Conservation (phyloP, 2,329 filamentous ascomycete genomes). For the Bipolaris victoriae region DNA sequence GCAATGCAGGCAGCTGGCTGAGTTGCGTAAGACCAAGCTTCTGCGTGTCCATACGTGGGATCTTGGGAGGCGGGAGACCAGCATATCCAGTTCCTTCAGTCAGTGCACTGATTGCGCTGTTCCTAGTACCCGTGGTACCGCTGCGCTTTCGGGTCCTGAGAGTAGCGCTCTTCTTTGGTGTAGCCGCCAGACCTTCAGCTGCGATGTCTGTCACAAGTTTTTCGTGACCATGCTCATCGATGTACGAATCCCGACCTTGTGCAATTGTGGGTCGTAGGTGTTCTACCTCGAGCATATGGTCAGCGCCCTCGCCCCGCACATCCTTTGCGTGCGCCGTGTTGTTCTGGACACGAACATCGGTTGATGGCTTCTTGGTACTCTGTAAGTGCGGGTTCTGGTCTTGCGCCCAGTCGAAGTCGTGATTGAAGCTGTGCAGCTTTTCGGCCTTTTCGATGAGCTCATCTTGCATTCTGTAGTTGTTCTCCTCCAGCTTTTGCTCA, state of each 20-base stretch:
- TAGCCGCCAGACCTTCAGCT: conserved; percentile 59
- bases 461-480: conserved; percentile 56
- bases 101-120: conserved; percentile 38
- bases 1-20: conserved; percentile 73
- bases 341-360: conserved; percentile 64
- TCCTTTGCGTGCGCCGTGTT: conserved; percentile 73
- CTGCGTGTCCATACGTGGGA: conserved; percentile 67
- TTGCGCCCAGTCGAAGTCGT: conserved; percentile 71
- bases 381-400: conserved; percentile 64
- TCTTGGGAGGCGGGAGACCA: conserved; percentile 64
- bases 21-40: conserved; percentile 71
- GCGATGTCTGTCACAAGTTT: conserved; percentile 70
- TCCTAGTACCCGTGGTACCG: conserved; percentile 41
- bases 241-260: conserved; percentile 71
- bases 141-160: conserved; percentile 38
- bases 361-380: conserved; percentile 60
- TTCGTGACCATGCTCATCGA: conserved; percentile 70
- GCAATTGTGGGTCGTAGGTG: conserved; percentile 63
- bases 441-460: conserved; percentile 64
- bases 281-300: conserved; percentile 67
- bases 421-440: conserved; percentile 72
- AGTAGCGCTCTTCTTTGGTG: conserved; percentile 57
- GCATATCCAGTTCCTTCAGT: conserved; percentile 55
- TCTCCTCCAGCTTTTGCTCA: conserved; percentile 50
- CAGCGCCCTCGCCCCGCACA: conserved; percentile 76